Base-by-base conservation (phyloP, 139 green algal genomes). In the Closterium sp. region DNA sequence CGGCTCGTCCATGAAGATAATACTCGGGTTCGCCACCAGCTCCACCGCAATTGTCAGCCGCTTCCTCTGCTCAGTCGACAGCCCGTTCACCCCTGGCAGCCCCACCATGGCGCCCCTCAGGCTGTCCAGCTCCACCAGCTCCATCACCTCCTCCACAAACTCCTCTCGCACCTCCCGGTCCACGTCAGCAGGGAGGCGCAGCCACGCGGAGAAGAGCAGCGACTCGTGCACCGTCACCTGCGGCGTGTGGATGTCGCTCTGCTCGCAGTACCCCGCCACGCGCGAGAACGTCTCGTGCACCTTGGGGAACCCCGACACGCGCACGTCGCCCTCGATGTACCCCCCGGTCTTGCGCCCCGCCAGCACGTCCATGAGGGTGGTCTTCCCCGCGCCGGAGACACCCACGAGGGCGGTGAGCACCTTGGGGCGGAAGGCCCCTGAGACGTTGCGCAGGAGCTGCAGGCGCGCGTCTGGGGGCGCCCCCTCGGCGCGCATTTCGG, bases 11-110 rank as follows among this genome's bases (percentile, higher is more conserved):
- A 95, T 93, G 87, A 95, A 95, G 35, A 95, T 93, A 30, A 95
- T 90, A 34, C 87, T 88, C 1, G 96, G 95, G 93, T 97, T 97
- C 66, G 96, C 95, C 19, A 99, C 97, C 34, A 99, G 95, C 95
- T 99, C 97, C 33, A 99, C 96, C 0, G 95, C 97, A 87, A 99
- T 99, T 89, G 96, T 98, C 32, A 99, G 95, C 2, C 97, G 95
- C 95, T 99, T 99, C 89, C 97, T 94, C 93, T 97, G 96, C 96
- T 99, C 97, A 23, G 96, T 98, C 95, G 34, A 96, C 91, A 94
- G 91, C 8, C 91, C 91, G n/a, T 33, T 92, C 4, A 89, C 81
- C 23, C 91, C 87, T 6, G 87, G 91, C 55, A 92, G 28, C 28
- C 95, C 95, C 76, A 97, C 95, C 88, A 96, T 88, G 34, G 94